Base-by-base conservation (phyloP, 1,284 basidiomycete species). In the Tetrapyrgos nigripes region DNA sequence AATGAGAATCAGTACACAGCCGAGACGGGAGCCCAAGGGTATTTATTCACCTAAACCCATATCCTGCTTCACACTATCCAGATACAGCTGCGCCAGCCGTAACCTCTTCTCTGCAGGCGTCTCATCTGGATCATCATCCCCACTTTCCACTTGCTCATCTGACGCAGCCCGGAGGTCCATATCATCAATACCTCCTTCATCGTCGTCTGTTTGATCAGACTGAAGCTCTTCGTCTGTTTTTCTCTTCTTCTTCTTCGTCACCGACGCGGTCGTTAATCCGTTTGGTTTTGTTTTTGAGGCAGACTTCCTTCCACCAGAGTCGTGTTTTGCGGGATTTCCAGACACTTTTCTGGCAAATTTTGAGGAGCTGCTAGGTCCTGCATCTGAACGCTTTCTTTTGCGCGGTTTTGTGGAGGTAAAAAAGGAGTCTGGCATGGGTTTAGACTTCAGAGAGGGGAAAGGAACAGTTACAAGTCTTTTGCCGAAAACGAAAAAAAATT, bases 101-200 rank as follows among this genome's bases (percentile, higher is more conserved):
- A 99, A 80, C 58, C 97, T 79, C 75, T 99, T 98, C 81, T 97
- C 90, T 0, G 95, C 96, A 0, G 96, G 94, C 1, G 96, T 98
- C 79, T 99, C 94, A 65, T 90, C 83, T 61, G 89, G 85, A 64
- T 94, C 88, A 67, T 95, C 94, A 52, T 94, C 93, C 4, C 82
- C 88, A 67, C 87, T 90, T 47, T 80, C 82, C 24, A 79, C 81
- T 19, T 76, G 76, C 60, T 85, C 85, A 53, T 89, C 87, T 21
- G 80, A 77, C 13, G 66, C 68, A 17, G 76, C 84, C 45, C 85
- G 78, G 58, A 96, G 76, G 69, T 96, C 92, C 80, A 95, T 82
- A 71, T 91, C 89, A 66, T 94, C 92, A 55, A 94, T 79, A 50
- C 76, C 85, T n/a, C 74, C 84, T 33, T 79, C 84, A 46, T 79